Conservation (phyloP, 306 rosid species). For the Cucumis cinereus region DNA sequence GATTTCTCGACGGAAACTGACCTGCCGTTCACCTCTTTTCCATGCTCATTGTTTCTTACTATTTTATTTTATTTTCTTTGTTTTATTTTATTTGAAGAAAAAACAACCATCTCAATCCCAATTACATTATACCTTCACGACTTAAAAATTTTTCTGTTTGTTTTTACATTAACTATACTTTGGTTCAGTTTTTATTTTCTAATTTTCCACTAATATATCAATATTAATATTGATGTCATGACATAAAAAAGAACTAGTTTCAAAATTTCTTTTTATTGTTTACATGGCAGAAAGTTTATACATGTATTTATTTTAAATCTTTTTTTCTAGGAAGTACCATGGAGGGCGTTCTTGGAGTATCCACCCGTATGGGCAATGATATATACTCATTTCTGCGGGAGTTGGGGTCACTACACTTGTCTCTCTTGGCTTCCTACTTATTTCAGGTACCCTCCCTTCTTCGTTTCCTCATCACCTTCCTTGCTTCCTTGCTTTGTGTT, state of each 20-base stretch:
- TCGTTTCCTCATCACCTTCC: not conserved
- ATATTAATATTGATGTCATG: not conserved
- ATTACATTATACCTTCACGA: too few relatives aligned
- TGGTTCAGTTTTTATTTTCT: too few relatives aligned
- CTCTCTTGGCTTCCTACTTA: constrained; percentile 93
- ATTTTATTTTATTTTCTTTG: too few relatives aligned
- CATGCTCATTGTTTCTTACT: not conserved
- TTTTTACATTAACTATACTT: not conserved
- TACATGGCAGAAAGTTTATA: not conserved
- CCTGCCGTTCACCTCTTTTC: too few relatives aligned
- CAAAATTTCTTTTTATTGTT: not conserved
- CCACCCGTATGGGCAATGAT: constrained; percentile 98
- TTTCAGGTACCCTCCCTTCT: constrained; percentile 47
- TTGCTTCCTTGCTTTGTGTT: not conserved
- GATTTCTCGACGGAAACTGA: too few relatives aligned
- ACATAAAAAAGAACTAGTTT: not conserved
- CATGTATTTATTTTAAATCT: not conserved
- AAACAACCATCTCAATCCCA: too few relatives aligned
- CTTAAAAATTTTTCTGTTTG: not conserved
- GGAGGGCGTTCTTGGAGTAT: constrained; percentile 70
- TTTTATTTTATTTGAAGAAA: too few relatives aligned
- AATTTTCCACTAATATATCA: too few relatives aligned
- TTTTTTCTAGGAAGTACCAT: constrained; percentile 64
- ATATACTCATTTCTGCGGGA: constrained; percentile 93
- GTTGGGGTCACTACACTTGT: constrained; percentile 97